These are phyloP conservation scores for Santalum album DNA, from an alignment of 164 flowering plant genomes.

Conservation along the genomic window DNA sequence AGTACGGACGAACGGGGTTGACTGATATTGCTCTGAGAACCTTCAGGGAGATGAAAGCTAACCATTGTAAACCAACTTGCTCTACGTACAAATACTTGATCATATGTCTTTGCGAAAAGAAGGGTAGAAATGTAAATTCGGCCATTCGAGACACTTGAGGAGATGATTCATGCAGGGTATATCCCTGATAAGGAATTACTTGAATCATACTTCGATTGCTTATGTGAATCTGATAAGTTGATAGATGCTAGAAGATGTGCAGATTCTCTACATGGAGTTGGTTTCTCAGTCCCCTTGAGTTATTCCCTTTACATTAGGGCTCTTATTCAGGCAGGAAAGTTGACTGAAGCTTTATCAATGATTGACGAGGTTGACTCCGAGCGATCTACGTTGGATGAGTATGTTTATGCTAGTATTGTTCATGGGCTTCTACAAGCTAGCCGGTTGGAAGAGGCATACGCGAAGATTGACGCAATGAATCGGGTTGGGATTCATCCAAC, in stretches of 20 bases:
- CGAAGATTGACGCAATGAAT: constrained; percentile 58
- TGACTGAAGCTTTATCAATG: constrained; percentile 55
- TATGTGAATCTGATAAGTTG: constrained; percentile 54
- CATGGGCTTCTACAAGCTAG: constrained; percentile 54
- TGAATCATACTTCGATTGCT: constrained; percentile 52
- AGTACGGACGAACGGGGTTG: constrained; percentile 69
- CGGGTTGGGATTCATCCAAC: constrained; percentile 46
- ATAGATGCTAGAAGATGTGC: constrained; percentile 45
- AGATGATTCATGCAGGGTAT: constrained; percentile 47
- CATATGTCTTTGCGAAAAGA: constrained; percentile 59
- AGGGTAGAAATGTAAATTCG: constrained; percentile 65
- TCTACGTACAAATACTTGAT: constrained; percentile 70
- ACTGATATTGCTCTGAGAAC: constrained; percentile 57
- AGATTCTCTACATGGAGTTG: constrained; percentile 32
- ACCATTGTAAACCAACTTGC: constrained; percentile 37
- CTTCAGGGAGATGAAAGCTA: constrained; percentile 59
- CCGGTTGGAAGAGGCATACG: constrained; percentile 48
- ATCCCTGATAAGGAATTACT: constrained; percentile 62
- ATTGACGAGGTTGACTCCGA: constrained; percentile 31
- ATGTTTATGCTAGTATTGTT: constrained; percentile 64
- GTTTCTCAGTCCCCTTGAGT: constrained; percentile 43
- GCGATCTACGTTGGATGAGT: constrained; percentile 29
- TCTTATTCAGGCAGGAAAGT: constrained; percentile 62
- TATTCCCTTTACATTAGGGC: constrained; percentile 64
- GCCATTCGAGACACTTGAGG: constrained; percentile 49